Base-by-base conservation (phyloP, 495 filamentous ascomycete species). In the Sordaria brevicollis region DNA sequence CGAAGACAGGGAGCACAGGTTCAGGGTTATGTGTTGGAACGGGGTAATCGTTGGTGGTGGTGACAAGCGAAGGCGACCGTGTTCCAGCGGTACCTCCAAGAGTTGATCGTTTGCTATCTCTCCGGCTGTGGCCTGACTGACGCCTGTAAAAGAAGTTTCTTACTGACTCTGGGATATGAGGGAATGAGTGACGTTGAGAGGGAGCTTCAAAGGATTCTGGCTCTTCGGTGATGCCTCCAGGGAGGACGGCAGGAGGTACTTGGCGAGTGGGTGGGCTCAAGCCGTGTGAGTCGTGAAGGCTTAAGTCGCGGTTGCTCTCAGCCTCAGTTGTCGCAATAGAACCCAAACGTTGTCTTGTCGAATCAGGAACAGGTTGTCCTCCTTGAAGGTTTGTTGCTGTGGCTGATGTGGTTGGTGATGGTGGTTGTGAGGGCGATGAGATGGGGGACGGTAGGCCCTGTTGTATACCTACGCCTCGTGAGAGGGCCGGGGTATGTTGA, bases 361-460 rank as follows among this genome's bases (percentile, higher is more conserved):
- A 31, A 29, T 57, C 11, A 25, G 49, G 49, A 8, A 7, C 49
- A 62, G 49, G 49, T 62, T 33, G 49, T 13, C 13, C 25, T 62
- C 25, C 25, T 62, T 62, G 49, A 8, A 8, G 13, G 49, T 31
- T 62, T 31, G 5, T 62, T 31, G 5, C 49, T 62, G 49, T 62
- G 49, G 49, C 49, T 62, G 49, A 62, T 62, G 49, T 69, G 29
- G 41, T 62, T 57, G 62, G 70, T n/a, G 70, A 68, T 17, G 73
- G 65, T 19, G 77, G 73, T 35, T 74, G 72, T 43, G 71, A 29
- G 49, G 74, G 68, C 21, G 77, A 69, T 36, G 77, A 77, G 39
- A 71, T 54, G 67, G 76, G 72, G 35, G 76, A 78, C n/a, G 75
- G 76, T 25, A 76, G 70, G 65, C 75, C 75, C 67, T 77, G 75